Percentiles rank a stretch among this genome's conserved stretches.
These are phyloP conservation scores for Carex arenaria DNA, from an alignment of 202 grass and related monocot genomes.

Conservation along the genomic window DNA sequence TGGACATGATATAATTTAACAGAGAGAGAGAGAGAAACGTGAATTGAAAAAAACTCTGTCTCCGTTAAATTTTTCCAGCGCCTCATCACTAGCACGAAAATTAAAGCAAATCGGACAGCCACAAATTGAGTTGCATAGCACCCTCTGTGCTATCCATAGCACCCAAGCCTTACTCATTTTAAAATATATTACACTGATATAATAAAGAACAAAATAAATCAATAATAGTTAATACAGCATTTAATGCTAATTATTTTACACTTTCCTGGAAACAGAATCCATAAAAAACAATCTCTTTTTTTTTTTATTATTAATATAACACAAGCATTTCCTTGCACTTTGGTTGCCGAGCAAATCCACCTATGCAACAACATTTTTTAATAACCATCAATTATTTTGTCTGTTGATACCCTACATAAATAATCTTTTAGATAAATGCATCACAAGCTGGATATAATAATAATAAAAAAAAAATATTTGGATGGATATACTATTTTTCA, in stretches of 20 bases:
- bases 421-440: conserved; percentile 4
- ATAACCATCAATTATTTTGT: neutral
- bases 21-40: too few species aligned
- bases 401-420: conserved; percentile 1
- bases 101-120: too few species aligned
- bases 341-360: neutral
- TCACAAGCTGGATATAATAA: neutral
- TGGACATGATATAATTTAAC: too few species aligned
- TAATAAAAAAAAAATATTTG: neutral
- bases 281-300: neutral
- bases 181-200: too few species aligned
- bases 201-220: too few species aligned
- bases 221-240: too few species aligned
- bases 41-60: too few species aligned
- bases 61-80: too few species aligned
- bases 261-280: neutral
- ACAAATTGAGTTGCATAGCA: too few species aligned
- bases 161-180: too few species aligned
- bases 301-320: neutral
- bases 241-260: neutral
- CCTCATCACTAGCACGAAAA: too few species aligned
- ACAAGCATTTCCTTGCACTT: neutral
- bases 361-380: neutral
- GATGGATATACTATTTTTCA: neutral
- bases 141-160: too few species aligned